phyloP scores from a whole-genome alignment of 495 filamentous ascomycete species.

The Neurospora tetraspora region DNA sequence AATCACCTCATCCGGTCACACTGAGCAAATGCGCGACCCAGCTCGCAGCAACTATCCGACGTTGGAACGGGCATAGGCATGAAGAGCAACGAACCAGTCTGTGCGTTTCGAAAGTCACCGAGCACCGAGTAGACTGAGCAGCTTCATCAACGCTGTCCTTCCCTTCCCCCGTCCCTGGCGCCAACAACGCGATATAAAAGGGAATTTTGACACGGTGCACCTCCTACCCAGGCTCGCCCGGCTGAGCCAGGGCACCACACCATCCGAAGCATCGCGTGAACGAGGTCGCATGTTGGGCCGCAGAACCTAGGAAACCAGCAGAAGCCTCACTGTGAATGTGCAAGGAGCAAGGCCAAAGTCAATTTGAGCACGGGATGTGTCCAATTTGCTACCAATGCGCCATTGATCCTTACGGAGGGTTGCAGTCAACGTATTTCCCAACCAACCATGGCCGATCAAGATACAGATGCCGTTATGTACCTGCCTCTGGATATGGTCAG shows the following conservation, averaged over 20 bases:
- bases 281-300: slow-evolving; percentile 19
- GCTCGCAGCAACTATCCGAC: neutral
- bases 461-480: neutral
- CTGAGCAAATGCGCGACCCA: too few relatives aligned
- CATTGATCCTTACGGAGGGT: neutral
- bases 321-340: slow-evolving; percentile 5
- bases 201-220: neutral
- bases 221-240: neutral
- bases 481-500: neutral
- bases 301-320: slow-evolving; percentile 10
- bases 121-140: neutral
- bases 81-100: neutral
- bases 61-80: neutral
- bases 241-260: neutral
- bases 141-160: neutral
- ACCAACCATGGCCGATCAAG: neutral
- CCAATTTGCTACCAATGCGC: neutral
- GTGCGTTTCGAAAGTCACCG: neutral
- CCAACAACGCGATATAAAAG: neutral
- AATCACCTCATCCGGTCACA: neutral
- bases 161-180: neutral
- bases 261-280: neutral
- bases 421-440: neutral
- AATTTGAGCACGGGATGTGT: neutral
- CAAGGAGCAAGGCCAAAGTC: neutral